Base-by-base conservation (phyloP, 495 filamentous ascomycete genomes). In the Neurospora intermedia region DNA sequence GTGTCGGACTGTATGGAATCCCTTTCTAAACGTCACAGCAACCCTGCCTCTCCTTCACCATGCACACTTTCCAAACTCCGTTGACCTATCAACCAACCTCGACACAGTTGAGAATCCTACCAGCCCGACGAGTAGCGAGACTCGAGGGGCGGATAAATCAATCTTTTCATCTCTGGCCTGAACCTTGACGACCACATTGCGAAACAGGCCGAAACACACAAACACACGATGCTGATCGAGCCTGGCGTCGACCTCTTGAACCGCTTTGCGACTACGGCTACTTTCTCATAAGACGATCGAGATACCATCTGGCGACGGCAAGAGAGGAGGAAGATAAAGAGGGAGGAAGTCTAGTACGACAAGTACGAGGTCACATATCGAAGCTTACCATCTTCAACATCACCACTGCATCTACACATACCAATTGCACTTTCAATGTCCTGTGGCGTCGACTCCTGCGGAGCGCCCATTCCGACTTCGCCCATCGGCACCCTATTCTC, bases 381-480 rank as follows among this genome's bases (percentile, higher is more conserved):
- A 18, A 16, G 27, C 35, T 31, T 18, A 62, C 13, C 1, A 62
- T 62, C 15, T 3, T 3, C 23, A 62, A 9, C 13, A 62, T 31
- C 54, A 62, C 15, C 54, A 62, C 16, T 27, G 0, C 27, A 1
- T 6, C 35, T 3, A 38, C 4, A 62, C 54, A 62, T 8, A 62
- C 54, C 13, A 13, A 18, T 7, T 27, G 54, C 54, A 62, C 13
- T 62, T 62, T 13, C 54, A 9, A 62, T 62, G 69, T 71, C 80
- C 54, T 83, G 81, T 76, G 75, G 71, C 74, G 77, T 80, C 73
- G 76, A 77, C 75, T 72, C 78, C 45, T 84, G 81, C 77, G 70
- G 73, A 45, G 76, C 81, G 70, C 75, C 79, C 18, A 69, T 73
- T 23, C 54, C 76, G 23, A 77, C 76, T 62, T 78, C 79, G 54